A percentile compares a stretch with the other conserved stretches of the same genome.
These are phyloP conservation scores for Malassezia pachydermatis DNA, from an alignment of 1,284 basidiomycete species.

Conservation along the genomic window DNA sequence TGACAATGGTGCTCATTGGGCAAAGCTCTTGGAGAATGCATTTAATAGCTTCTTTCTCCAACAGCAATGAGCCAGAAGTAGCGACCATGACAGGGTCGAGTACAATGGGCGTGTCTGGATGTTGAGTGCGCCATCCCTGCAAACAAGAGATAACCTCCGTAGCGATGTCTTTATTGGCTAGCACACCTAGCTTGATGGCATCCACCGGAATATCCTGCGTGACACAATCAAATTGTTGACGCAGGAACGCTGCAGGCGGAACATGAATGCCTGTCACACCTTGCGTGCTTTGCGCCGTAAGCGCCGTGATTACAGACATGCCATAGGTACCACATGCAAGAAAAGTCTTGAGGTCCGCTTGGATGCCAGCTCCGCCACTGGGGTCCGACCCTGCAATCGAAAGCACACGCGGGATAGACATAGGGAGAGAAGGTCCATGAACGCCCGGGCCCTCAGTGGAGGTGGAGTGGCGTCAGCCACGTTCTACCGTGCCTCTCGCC, in stretches of 20 bases:
- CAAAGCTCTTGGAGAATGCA: conserved; percentile 60
- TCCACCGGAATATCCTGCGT: conserved; percentile 64
- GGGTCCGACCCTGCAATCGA: conserved; percentile 79
- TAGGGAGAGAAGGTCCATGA: neutral
- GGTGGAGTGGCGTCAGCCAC: neutral
- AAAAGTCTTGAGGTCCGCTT: conserved; percentile 65
- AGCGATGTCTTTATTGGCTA: conserved; percentile 52
- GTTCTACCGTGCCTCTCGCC: no score
- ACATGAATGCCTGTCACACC: conserved; percentile 60
- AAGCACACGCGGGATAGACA: conserved; percentile 53
- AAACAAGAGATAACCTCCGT: conserved; percentile 40
- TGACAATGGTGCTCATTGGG: conserved; percentile 65
- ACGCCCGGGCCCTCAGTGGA: neutral
- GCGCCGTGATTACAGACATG: conserved; percentile 71
- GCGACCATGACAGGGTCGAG: conserved; percentile 74
- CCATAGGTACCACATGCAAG: conserved; percentile 72
- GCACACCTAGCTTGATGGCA: conserved; percentile 85
- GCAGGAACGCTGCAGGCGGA: conserved; percentile 39
- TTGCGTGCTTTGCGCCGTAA: conserved; percentile 81
- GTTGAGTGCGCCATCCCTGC: conserved; percentile 10
- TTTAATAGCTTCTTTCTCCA: conserved; percentile 60
- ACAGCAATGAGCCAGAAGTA: conserved; percentile 73
- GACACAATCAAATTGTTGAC: conserved; percentile 60
- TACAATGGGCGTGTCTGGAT: conserved; percentile 25
- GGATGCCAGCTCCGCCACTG: conserved; percentile 80